Evolutionary conservation across 2,329 filamentous ascomycete species (phyloP).

Genomic region (Ceratocystiopsis sp.): DNA sequence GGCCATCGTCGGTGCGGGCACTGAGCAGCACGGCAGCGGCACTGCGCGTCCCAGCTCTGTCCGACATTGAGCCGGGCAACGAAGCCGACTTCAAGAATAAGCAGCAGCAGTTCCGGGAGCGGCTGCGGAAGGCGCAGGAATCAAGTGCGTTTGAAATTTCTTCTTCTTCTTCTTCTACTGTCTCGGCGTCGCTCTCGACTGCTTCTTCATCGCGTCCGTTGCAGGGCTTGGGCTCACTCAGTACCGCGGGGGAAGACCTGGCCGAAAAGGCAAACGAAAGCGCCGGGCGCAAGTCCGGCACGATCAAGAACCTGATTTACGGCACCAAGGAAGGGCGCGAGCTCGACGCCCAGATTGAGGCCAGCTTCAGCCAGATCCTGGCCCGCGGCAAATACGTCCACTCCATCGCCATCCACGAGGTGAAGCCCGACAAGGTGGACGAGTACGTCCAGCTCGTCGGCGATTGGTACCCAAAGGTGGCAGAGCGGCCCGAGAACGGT

Average conservation of each 20-base stretch:
- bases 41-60: constrained; percentile 51
- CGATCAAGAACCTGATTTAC: constrained; percentile 80
- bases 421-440: constrained; percentile 88
- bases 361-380: constrained; percentile 86
- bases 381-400: constrained; percentile 97
- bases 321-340: constrained; percentile 90
- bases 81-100: constrained; percentile 63
- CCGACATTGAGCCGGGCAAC: constrained; percentile 61
- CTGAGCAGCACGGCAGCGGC: constrained; percentile 36
- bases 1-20: constrained; percentile 24
- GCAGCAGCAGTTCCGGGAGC: constrained; percentile 75
- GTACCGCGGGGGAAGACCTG: constrained; percentile 37
- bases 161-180: background rate
- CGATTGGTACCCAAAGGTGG: constrained; percentile 83
- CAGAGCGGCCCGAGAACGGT: constrained; percentile 69
- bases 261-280: constrained; percentile 40
- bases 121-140: constrained; percentile 68
- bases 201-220: constrained; percentile 15
- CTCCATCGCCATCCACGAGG: constrained; percentile 90
- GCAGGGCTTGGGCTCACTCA: constrained; percentile 43
- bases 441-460: constrained; percentile 87
- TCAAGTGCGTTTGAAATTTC: constrained; percentile 48
- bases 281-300: constrained; percentile 48
- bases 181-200: background rate
- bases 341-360: constrained; percentile 88